A percentile compares a stretch with the other conserved stretches of the same genome.
Evolutionary conservation across 2,329 filamentous ascomycete species (phyloP).

Genomic region (Cadophora sp.): DNA sequence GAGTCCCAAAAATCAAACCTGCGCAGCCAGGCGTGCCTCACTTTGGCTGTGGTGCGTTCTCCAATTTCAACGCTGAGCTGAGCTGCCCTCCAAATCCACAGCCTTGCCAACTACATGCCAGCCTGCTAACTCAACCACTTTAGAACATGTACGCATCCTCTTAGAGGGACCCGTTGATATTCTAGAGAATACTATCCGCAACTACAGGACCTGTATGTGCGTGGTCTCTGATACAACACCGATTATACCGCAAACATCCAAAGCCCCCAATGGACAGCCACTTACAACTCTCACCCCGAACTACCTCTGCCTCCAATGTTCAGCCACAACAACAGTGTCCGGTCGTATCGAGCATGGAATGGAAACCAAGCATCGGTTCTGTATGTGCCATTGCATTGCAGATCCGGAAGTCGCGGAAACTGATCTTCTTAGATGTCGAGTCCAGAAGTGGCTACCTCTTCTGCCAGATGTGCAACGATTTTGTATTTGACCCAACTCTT

Average conservation of each 20-base stretch:
- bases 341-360: slow-evolving; percentile 71
- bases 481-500: slow-evolving; percentile 82
- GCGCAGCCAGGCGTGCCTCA: slow-evolving; percentile 64
- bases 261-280: slow-evolving; percentile 60
- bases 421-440: slow-evolving; percentile 69
- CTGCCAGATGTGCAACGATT: slow-evolving; percentile 83
- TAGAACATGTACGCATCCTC: slow-evolving; percentile 76
- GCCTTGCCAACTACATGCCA: slow-evolving; percentile 20
- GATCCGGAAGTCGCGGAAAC: slow-evolving; percentile 3
- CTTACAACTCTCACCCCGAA: slow-evolving; percentile 70
- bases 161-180: slow-evolving; percentile 61
- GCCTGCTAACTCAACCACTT: slow-evolving; percentile 32
- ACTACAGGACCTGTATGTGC: slow-evolving; percentile 75
- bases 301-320: slow-evolving; percentile 77
- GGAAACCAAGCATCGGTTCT: slow-evolving; percentile 76
- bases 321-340: slow-evolving; percentile 69
- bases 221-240: slow-evolving; percentile 73
- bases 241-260: slow-evolving; percentile 70
- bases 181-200: slow-evolving; percentile 71
- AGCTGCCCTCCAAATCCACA: slow-evolving; percentile 23
- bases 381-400: slow-evolving; percentile 53
- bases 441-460: slow-evolving; percentile 77
- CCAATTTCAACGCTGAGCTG: slow-evolving; percentile 14
- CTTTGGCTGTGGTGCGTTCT: slow-evolving; percentile 66
- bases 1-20: slow-evolving; percentile 60